Percentiles rank a stretch among this genome's conserved stretches.
Conservation (phyloP, 768 basidiomycete genomes). For the Hygrophorus pudorinus region DNA sequence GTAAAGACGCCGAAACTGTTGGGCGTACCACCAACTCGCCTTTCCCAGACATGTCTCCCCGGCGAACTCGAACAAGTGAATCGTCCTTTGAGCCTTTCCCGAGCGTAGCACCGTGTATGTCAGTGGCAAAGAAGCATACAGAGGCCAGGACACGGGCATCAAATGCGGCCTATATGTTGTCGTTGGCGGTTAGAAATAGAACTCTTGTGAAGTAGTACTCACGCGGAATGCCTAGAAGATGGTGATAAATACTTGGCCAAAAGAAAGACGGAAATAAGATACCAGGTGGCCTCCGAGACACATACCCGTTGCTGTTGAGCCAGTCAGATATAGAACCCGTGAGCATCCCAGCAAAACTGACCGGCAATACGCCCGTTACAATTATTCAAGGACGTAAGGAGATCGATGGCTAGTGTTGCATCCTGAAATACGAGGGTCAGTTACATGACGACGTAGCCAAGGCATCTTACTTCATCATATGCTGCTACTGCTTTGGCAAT, state of each 20-base stretch:
- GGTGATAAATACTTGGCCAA: conserved; percentile 1
- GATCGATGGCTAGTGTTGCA: conserved; percentile 64
- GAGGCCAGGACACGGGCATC: conserved; percentile 73
- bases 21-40: conserved; percentile 72
- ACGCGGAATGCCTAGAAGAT: conserved; percentile 29
- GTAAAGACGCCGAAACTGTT: background rate
- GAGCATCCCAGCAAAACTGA: conserved; percentile 20
- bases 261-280: conserved; percentile 15
- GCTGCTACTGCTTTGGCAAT: conserved; percentile 80
- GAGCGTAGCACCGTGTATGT: conserved; percentile 80
- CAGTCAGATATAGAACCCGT: background rate
- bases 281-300: conserved; percentile 84
- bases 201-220: conserved; percentile 11
- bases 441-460: background rate
- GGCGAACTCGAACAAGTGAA: conserved; percentile 59
- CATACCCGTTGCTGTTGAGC: conserved; percentile 68
- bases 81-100: conserved; percentile 82
- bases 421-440: conserved; percentile 42
- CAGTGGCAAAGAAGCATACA: conserved; percentile 94
- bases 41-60: conserved; percentile 68
- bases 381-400: conserved; percentile 60
- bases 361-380: conserved; percentile 91
- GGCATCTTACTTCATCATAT: conserved; percentile 65
- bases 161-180: conserved; percentile 62
- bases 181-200: background rate